Base-by-base conservation (phyloP, 2,329 filamentous ascomycete species). In the Penicillium nordicum region DNA sequence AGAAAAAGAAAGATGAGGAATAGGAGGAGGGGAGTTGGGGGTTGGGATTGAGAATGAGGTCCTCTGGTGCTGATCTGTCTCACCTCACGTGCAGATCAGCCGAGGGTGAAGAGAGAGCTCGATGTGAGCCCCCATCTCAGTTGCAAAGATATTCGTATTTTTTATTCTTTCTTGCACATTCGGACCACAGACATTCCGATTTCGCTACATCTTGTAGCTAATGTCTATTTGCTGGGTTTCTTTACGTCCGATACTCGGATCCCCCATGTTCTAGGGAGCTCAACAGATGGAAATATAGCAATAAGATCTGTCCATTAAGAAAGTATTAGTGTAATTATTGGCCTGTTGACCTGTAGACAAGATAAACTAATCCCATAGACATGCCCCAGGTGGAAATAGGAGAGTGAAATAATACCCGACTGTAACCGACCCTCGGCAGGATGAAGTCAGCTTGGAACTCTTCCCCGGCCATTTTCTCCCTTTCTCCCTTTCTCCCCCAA, bases 381-480 rank as follows among this genome's bases (percentile, higher is more conserved):
- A 38, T 18, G 21, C 21, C 21, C 21, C 21, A 21, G 21, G 21
- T 21, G 14, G 29, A 10, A 11, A 2, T 8, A 29, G 23, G 3
- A 27, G 49, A 12, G 2, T 21, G 21, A 21, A 21, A 21, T 34
- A 16, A 51, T 55, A 54, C 41, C 64, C 64, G 64, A 64, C 60
- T 59, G 55, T 66, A 63, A 64, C 63, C 65, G 63, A 65, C 48
- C 64, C 63, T 66, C 62, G 64, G 63, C 56, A 64, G 48, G 43
- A 60, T 64, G 61, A 62, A 63, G 58, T 65, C 61, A 65, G 57
- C 57, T 52, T 62, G 57, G 59, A 49, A 53, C 45, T 55, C 36
- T 12, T 25, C 49, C 29, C 47, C 53, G 45, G 46, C 45, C 50
- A 38, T 55, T 50, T 57, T 57, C 50, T 49, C 50, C 50, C 50